phyloP scores from a whole-genome alignment of 768 basidiomycete genomes.

The Tylopilus rubrobrunneus region DNA sequence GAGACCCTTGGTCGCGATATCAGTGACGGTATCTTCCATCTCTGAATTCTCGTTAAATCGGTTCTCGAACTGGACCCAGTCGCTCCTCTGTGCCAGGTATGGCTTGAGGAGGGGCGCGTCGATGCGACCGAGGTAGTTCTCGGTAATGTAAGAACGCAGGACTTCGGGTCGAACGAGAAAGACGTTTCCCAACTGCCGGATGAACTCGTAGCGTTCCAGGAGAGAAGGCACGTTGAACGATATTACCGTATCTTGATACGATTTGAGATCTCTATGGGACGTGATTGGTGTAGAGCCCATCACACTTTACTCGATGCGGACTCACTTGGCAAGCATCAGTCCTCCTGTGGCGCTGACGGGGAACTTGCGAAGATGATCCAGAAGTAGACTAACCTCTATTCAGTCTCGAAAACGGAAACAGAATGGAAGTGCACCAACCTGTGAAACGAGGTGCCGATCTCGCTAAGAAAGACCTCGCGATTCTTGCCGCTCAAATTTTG shows the following conservation, averaged over 20 bases:
- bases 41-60: conserved; percentile 64
- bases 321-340: conserved; percentile 95
- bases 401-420: conserved; percentile 5
- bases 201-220: conserved; percentile 95
- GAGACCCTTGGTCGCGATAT: conserved; percentile 41
- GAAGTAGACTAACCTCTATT: conserved; percentile 56
- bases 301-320: conserved; percentile 9
- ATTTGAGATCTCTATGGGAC: conserved; percentile 78
- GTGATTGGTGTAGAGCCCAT: background rate
- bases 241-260: conserved; percentile 87
- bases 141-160: conserved; percentile 91
- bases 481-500: conserved; percentile 89
- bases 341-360: conserved; percentile 96
- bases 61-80: conserved; percentile 86
- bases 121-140: conserved; percentile 89
- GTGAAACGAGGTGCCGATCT: conserved; percentile 93
- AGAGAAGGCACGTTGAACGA: conserved; percentile 82
- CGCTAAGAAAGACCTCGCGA: conserved; percentile 85
- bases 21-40: conserved; percentile 38
- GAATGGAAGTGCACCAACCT: conserved; percentile 41
- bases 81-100: conserved; percentile 85
- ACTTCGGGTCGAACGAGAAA: conserved; percentile 97
- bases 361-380: conserved; percentile 95
- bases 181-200: conserved; percentile 93
- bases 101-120: conserved; percentile 84